phyloP scores from a whole-genome alignment of 1,284 basidiomycete genomes.

The Trichosporon asahii region DNA sequence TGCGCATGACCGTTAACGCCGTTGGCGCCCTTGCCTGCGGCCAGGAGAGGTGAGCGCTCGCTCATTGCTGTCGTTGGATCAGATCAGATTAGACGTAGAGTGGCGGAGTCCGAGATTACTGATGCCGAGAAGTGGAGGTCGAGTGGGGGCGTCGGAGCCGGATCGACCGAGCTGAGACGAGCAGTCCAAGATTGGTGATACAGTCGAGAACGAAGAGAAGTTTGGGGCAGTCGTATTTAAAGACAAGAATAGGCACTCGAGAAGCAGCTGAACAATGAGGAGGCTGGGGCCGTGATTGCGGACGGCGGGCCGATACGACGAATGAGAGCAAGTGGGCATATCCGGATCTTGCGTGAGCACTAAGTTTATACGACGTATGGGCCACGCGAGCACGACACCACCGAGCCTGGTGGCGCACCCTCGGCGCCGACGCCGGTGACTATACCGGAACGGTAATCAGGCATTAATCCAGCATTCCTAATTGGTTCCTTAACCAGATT shows the following conservation, averaged over 20 bases:
- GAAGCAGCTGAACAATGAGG: not conserved
- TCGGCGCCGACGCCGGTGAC: too few species aligned
- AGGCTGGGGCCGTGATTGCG: not conserved
- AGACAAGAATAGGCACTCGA: not conserved
- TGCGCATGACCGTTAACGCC: not conserved
- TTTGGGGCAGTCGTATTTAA: not conserved
- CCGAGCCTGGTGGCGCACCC: not conserved
- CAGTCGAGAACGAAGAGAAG: not conserved
- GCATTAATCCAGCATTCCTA: not conserved
- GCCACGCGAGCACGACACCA: not conserved
- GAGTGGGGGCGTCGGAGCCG: not conserved
- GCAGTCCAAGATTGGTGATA: not conserved
- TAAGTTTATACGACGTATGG: not conserved
- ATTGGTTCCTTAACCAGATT: not conserved
- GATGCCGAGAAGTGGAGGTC: not conserved
- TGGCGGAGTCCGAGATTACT: not conserved
- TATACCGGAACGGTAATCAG: not conserved
- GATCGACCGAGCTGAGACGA: not conserved
- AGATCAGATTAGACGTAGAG: not conserved
- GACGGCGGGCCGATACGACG: not conserved
- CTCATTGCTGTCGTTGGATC: not conserved
- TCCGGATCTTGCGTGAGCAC: not conserved
- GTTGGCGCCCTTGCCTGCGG: not conserved
- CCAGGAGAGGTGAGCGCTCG: constrained; percentile 3
- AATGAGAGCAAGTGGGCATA: not conserved